Conservation (phyloP, 176 grass and related monocot species). For the Ampelocalamus luodianensis region DNA sequence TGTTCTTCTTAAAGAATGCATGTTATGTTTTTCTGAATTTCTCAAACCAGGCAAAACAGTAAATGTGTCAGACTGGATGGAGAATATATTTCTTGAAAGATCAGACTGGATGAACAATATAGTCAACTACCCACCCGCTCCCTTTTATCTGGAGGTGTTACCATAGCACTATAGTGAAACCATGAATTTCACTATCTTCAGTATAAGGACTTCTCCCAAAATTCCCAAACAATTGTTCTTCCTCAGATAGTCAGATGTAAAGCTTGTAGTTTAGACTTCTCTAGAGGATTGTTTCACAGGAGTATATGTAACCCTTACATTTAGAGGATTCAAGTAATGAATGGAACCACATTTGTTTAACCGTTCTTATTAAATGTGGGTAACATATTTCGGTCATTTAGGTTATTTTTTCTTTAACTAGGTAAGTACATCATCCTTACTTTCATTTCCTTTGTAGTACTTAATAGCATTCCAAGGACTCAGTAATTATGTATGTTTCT, state of each 20-base stretch:
- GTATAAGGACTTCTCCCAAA: neutral
- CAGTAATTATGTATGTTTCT: neutral
- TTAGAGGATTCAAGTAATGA: neutral
- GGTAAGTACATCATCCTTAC: neutral
- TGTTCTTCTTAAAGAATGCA: neutral
- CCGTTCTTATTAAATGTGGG: neutral
- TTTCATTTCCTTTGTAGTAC: neutral
- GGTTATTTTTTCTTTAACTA: neutral
- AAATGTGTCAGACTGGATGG: neutral
- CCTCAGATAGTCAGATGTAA: conserved; percentile 2
- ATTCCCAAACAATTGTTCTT: neutral
- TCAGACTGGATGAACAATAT: neutral
- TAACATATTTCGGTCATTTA: conserved; percentile 24
- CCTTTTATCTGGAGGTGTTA: neutral
- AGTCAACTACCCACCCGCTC: neutral
- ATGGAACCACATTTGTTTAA: conserved; percentile 4
- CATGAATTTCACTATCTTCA: neutral
- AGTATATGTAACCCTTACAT: neutral
- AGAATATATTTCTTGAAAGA: neutral
- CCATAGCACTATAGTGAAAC: neutral
- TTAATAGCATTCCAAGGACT: neutral
- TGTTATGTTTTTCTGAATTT: neutral
- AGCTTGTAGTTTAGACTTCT: neutral
- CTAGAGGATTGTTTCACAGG: neutral
- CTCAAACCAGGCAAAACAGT: neutral